Percentiles rank a stretch among this genome's conserved stretches.
Conservation (phyloP, 2,329 filamentous ascomycete genomes). For the Penicillium glabrum region DNA sequence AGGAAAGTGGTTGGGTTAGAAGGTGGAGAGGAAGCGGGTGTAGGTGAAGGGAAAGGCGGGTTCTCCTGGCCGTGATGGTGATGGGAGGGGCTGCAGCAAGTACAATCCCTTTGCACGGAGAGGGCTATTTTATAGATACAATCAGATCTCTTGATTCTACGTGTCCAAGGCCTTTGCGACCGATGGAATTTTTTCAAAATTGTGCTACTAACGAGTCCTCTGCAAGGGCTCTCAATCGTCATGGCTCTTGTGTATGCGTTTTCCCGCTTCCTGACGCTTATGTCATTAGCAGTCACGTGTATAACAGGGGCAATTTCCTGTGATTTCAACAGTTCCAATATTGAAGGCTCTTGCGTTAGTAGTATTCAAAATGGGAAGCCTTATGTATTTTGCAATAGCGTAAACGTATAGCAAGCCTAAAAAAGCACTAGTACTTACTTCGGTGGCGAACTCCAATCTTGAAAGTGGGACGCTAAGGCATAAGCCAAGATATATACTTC, state of each 20-base stretch:
- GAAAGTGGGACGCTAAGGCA: neutral
- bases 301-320: conserved; percentile 4
- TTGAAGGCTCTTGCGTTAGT: neutral
- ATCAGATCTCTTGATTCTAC: neutral
- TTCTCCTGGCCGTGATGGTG: conserved; percentile 29
- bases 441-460: neutral
- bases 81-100: conserved; percentile 14
- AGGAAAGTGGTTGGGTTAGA: conserved; percentile 3
- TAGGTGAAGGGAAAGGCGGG: conserved; percentile 26
- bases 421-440: neutral
- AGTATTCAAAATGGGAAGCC: neutral
- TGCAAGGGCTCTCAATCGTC: neutral
- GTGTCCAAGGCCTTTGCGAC: neutral
- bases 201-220: neutral
- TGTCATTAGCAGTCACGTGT: conserved; percentile 13
- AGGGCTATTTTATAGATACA: neutral
- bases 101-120: neutral
- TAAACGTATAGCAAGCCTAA: neutral
- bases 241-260: conserved; percentile 13
- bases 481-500: neutral
- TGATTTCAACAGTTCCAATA: neutral
- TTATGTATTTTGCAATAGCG: neutral
- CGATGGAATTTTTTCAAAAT: neutral
- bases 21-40: conserved; percentile 17
- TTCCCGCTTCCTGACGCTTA: conserved; percentile 21